Evolutionary conservation across 495 filamentous ascomycete species (phyloP).

Genomic region (Cladorrhinum samala): DNA sequence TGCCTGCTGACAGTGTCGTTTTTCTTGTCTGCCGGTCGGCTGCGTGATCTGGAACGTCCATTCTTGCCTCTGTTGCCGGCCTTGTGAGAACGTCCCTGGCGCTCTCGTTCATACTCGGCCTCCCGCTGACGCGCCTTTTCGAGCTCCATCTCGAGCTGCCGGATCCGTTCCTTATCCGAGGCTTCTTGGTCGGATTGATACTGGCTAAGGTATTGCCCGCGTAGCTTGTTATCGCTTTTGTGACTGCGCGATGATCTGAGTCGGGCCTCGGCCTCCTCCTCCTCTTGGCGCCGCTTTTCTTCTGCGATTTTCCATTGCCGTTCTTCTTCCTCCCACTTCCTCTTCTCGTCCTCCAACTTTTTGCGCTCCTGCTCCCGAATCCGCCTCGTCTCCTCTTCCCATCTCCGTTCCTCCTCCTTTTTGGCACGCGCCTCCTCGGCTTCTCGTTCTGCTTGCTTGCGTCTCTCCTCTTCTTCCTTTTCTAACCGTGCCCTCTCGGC

Average conservation of each 20-base stretch:
- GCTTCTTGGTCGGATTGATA: conserved; percentile 62
- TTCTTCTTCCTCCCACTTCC: conserved; percentile 79
- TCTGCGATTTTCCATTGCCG: conserved; percentile 77
- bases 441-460: conserved; percentile 54
- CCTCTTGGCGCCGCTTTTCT: conserved; percentile 64
- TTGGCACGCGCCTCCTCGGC: conserved; percentile 64
- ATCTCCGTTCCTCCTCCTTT: conserved; percentile 65
- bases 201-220: conserved; percentile 80
- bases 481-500: conserved; percentile 50
- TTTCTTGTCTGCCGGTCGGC: conserved; percentile 38
- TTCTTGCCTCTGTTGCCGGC: conserved; percentile 36
- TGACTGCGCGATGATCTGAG: conserved; percentile 44
- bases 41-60: conserved; percentile 35
- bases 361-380: conserved; percentile 62
- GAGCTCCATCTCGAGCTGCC: conserved; percentile 78
- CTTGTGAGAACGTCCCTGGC: conserved; percentile 52
- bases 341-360: conserved; percentile 68
- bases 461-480: conserved; percentile 61
- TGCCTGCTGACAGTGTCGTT: conserved; percentile 42
- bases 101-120: conserved; percentile 72
- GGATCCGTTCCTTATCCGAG: conserved; percentile 49
- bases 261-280: conserved; percentile 61
- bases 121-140: conserved; percentile 83
- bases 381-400: conserved; percentile 72
- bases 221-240: conserved; percentile 60